phyloP scores from a whole-genome alignment of 2,329 filamentous ascomycete genomes.

The Ophiostoma perfectum region DNA sequence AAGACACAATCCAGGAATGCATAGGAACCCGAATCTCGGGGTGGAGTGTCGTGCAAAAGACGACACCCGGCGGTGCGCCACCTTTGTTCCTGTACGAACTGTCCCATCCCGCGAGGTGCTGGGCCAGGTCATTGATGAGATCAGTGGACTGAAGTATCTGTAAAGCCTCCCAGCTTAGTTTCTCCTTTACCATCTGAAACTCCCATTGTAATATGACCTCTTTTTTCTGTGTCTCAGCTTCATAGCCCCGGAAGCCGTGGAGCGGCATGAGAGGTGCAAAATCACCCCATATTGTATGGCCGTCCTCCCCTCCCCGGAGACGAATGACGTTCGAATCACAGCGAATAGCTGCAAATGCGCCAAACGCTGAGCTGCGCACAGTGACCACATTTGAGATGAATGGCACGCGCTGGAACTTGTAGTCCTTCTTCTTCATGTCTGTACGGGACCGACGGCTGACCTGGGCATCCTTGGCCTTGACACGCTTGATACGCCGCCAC shows the following conservation, averaged over 20 bases:
- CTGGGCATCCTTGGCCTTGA: slow-evolving; percentile 67
- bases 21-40: slow-evolving; percentile 71
- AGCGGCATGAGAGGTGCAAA: slow-evolving; percentile 63
- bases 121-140: neutral
- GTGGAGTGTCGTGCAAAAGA: slow-evolving; percentile 51
- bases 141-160: neutral
- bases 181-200: neutral
- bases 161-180: neutral
- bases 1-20: slow-evolving; percentile 74
- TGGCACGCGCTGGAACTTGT: slow-evolving; percentile 89
- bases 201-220: neutral
- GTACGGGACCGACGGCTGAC: slow-evolving; percentile 26
- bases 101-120: slow-evolving; percentile 21
- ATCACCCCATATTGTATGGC: slow-evolving; percentile 69
- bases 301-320: slow-evolving; percentile 60
- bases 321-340: slow-evolving; percentile 75
- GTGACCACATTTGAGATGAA: slow-evolving; percentile 78
- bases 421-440: slow-evolving; percentile 71
- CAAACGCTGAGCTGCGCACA: slow-evolving; percentile 82
- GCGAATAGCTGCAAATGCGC: slow-evolving; percentile 81
- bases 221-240: too few species aligned
- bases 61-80: slow-evolving; percentile 35
- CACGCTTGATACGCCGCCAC: slow-evolving; percentile 79
- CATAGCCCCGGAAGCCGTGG: neutral
- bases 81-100: slow-evolving; percentile 36